phyloP scores from a whole-genome alignment of 2,329 filamentous ascomycete genomes.

The Pezizomycotina sp. region DNA sequence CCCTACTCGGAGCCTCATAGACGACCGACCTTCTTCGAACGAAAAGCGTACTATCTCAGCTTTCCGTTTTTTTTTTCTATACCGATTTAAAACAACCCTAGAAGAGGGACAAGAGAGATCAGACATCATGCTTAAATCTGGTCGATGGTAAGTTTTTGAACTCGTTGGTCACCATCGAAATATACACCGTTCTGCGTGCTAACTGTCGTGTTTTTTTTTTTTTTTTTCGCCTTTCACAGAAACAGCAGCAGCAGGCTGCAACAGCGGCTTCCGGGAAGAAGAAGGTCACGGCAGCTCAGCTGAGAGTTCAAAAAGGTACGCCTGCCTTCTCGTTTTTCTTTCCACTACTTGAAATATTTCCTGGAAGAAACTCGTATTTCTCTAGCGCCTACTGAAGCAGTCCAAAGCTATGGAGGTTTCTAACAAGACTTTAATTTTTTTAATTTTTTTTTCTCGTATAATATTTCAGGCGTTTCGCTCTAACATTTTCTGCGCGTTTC shows the following conservation, averaged over 20 bases:
- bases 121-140: slow-evolving; percentile 88
- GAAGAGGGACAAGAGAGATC: slow-evolving; percentile 4
- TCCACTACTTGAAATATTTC: slow-evolving; percentile 1
- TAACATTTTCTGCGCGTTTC: too few species aligned
- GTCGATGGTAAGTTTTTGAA: slow-evolving; percentile 60
- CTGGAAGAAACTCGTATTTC: neutral
- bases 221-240: slow-evolving; percentile 37
- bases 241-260: slow-evolving; percentile 92
- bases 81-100: neutral
- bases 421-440: too few species aligned
- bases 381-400: slow-evolving; percentile 7
- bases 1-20: too few species aligned
- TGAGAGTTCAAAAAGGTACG: slow-evolving; percentile 87
- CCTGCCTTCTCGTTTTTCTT: slow-evolving; percentile 5
- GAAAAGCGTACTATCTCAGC: too few species aligned
- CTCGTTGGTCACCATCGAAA: neutral
- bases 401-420: too few species aligned
- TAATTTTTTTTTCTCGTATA: too few species aligned
- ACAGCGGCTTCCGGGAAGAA: slow-evolving; percentile 82
- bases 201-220: slow-evolving; percentile 21
- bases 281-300: slow-evolving; percentile 91
- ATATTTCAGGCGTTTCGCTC: too few species aligned
- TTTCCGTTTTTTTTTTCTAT: neutral
- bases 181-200: slow-evolving; percentile 20
- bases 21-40: too few species aligned